These are phyloP conservation scores for Aspergillus transmontanensis DNA, from an alignment of 2,329 filamentous ascomycete genomes.

Conservation along the genomic window DNA sequence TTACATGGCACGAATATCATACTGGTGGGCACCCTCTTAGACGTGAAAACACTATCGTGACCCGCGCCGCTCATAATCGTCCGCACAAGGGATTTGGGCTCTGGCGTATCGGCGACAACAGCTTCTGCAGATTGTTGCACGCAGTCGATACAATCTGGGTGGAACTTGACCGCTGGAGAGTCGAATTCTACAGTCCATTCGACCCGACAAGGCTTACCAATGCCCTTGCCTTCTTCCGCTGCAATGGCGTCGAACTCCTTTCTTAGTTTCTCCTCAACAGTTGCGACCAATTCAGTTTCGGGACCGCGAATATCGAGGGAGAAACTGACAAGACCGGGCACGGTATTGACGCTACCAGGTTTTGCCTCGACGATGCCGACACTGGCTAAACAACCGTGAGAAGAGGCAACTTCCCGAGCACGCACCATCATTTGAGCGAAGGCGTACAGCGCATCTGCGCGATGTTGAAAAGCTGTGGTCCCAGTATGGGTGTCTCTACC, in stretches of 20 bases:
- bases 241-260: conserved; percentile 63
- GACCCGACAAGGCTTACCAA: conserved; percentile 55
- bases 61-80: conserved; percentile 66
- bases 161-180: conserved; percentile 64
- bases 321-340: conserved; percentile 69
- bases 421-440: conserved; percentile 69
- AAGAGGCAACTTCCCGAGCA: conserved; percentile 64
- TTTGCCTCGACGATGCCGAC: conserved; percentile 69
- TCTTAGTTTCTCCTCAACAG: conserved; percentile 60
- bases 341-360: conserved; percentile 73
- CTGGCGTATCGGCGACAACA: conserved; percentile 54
- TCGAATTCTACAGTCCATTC: conserved; percentile 65
- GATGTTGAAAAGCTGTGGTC: conserved; percentile 68
- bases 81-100: conserved; percentile 48
- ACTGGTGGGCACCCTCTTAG: conserved; percentile 60
- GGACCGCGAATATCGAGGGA: conserved; percentile 68
- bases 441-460: conserved; percentile 69
- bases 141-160: conserved; percentile 67
- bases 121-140: conserved; percentile 63
- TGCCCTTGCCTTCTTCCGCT: conserved; percentile 56
- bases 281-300: conserved; percentile 57
- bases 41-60: conserved; percentile 66
- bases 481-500: conserved; percentile 75
- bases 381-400: conserved; percentile 63
- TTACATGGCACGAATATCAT: conserved; percentile 70